Evolutionary conservation across 169 alveolate species (phyloP).

Genomic region (Plasmodium adleri): DNA sequence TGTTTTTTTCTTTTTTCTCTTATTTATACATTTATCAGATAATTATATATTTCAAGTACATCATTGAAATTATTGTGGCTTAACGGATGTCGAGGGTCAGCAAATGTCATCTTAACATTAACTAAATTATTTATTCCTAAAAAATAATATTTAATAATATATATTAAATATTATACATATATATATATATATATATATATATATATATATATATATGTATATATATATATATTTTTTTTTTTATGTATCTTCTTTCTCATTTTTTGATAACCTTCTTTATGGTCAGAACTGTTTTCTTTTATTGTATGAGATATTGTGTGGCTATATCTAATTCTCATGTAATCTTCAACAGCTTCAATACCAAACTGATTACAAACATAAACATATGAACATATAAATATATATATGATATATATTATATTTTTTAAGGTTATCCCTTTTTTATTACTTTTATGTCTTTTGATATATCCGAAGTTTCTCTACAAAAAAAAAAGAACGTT

Average conservation of each 20-base stretch:
- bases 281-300: neutral
- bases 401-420: neutral
- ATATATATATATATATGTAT: neutral
- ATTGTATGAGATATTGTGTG: neutral
- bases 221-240: neutral
- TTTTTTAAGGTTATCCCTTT: neutral
- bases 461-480: conserved; percentile 24
- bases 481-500: neutral
- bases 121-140: conserved; percentile 15
- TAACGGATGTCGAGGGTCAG: conserved; percentile 74
- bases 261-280: conserved; percentile 1
- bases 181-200: conserved; percentile 4
- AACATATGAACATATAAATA: conserved; percentile 5
- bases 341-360: conserved; percentile 58
- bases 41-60: conserved; percentile 55
- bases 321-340: conserved; percentile 42
- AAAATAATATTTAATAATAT: neutral
- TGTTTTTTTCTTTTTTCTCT: neutral
- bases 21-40: conserved; percentile 50
- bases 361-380: conserved; percentile 39
- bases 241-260: neutral
- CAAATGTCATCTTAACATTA: conserved; percentile 50
- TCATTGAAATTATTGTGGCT: conserved; percentile 47
- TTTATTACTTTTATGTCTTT: conserved; percentile 54
- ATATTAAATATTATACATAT: conserved; percentile 5